Evolutionary conservation across 768 basidiomycete species (phyloP), one percentile per base, ranked within the genome.

Genomic region (Punctularia strigosozonata): DNA sequence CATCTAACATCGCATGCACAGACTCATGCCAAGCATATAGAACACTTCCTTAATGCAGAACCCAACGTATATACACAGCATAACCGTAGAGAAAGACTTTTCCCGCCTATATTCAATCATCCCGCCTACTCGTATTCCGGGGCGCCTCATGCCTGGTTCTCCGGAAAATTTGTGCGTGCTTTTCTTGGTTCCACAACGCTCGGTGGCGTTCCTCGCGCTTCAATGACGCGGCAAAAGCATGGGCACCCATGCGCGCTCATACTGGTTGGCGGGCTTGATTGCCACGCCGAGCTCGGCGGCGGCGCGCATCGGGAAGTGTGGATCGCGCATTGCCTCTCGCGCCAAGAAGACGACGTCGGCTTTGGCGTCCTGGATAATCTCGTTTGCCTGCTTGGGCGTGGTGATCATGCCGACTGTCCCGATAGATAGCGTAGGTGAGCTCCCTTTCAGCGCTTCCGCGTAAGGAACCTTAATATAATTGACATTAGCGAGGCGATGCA

Each of bases 401-500:
- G 75, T 80, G 50, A 91, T 83, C 37, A 83, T 54, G 0, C 87
- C 87, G 15, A 89, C 87, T 4, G 79, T 55, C 7, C 77, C 73
- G 37, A 84, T 56, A 14, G 61, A 42, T 18, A 80, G 51, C 17
- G 68, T 59, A 1, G 78, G 77, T 38, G 77, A 54, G 0, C 71
- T 71, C 36, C 69, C 68, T 56, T 82, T 79, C 41, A 83, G 58
- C 15, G 67, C 68, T 39, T 71, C 75, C 1, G 85, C 75, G 48
- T 83, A 84, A 3, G 70, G 77, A 1, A 81, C 75, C 73, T 83
- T 47, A 10, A 38, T 20, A 39, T 38, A 39, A 8, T n/a, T 10
- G 28, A 5, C 6, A 10, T 17, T 15, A 26, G 17, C 21, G 10
- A 25, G 28, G 10, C 13, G 7, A 21, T 28, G 24, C 25, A n/a